A percentile compares a stretch with the other conserved stretches of the same genome.
Conservation (phyloP, 805 yeast genomes). For the Candida berthetii region DNA sequence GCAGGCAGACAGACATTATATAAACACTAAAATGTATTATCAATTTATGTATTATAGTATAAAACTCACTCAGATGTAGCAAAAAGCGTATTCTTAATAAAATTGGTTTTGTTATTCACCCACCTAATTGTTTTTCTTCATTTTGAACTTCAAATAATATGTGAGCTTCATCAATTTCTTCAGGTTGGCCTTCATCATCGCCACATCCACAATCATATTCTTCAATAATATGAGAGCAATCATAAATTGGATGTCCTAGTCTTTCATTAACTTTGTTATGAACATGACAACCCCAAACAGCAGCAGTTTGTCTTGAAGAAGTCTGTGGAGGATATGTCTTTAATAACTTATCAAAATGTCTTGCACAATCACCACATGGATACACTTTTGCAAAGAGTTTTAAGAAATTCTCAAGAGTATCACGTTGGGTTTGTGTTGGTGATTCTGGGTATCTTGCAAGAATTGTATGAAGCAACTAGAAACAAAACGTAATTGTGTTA, state of each 20-base stretch:
- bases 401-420: constrained; percentile 59
- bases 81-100: no score
- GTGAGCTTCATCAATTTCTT: constrained; percentile 34
- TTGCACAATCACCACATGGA: constrained; percentile 97
- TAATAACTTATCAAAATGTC: constrained; percentile 74
- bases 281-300: constrained; percentile 93
- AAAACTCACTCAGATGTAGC: no score
- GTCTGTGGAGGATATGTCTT: constrained; percentile 80
- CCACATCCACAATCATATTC: constrained; percentile 98
- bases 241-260: constrained; percentile 65
- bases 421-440: constrained; percentile 60
- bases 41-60: no score
- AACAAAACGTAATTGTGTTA: not conserved
- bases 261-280: constrained; percentile 83
- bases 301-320: constrained; percentile 69
- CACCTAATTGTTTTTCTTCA: constrained; percentile 42
- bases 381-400: constrained; percentile 82
- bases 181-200: constrained; percentile 50
- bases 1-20: no score
- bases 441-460: constrained; percentile 86
- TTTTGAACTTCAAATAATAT: constrained; percentile 40
- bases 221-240: constrained; percentile 78
- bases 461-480: constrained; percentile 76
- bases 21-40: no score
- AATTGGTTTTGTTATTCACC: no score